Evolutionary conservation across 2,329 filamentous ascomycete genomes (phyloP), one percentile per base, ranked within the genome.

Genomic region (Fusarium kyushuense): DNA sequence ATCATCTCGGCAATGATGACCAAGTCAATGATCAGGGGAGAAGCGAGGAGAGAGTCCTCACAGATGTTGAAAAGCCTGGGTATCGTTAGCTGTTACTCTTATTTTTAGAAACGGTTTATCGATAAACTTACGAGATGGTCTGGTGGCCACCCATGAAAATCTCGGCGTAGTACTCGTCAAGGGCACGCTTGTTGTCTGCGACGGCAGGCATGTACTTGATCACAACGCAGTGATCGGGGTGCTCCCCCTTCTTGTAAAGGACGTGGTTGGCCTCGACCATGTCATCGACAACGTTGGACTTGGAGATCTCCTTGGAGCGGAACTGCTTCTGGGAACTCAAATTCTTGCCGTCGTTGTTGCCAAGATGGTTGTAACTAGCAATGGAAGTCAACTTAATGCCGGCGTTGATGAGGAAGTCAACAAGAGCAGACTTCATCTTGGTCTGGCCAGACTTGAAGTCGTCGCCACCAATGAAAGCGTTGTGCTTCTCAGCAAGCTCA

Each of bases 121-220:
- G n/a, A n/a, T n/a, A n/a, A 35, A 81, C 86, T 84, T 80, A 89
- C 85, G 89, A 91, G 79, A 99, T 99, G 74, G 94, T 98, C 86
- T 99, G 96, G 83, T 98, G 96, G 41, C 96, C 96, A 72, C 96
- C 96, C 83, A 98, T 88, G 88, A 99, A 99, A 82, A 99, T 98
- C 86, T 99, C 95, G 57, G 94, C 96, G 74, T 97, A 97, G 88
- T 99, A 99, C 86, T 99, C 96, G 77, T 99, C 96, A 55, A 99
- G 87, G 55, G 96, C 96, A 78, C 96, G 94, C 89, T 99, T 99
- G 88, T 97, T 96, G 84, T 99, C 96, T 67, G 96, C 96, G 48
- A 99, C 96, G 68, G 94, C 93, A 35, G 96, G 96, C 94, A 99
- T 97, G 86, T 99, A 99, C 89, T 99, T 99, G 89, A 99, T 99